Percentiles rank a stretch among this genome's conserved stretches.
Evolutionary conservation across 441 rosid species (phyloP).

Genomic region (Isatis lusitanica): DNA sequence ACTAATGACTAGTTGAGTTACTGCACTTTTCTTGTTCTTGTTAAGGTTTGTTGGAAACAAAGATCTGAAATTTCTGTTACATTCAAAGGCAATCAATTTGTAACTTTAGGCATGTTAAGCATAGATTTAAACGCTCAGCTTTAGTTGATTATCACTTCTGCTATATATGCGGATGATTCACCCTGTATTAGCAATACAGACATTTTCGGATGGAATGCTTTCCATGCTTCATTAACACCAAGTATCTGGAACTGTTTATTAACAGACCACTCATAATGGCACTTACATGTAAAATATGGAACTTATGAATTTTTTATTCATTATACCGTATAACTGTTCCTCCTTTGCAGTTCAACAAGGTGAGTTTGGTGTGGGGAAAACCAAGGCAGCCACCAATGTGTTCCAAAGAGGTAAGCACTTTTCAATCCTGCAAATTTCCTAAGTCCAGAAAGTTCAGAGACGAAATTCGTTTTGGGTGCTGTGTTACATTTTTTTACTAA

Average conservation of each 20-base stretch:
- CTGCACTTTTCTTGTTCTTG: background rate
- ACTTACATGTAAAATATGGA: background rate
- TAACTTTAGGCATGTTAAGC: background rate
- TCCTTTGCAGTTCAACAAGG: conserved; percentile 75
- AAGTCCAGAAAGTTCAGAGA: background rate
- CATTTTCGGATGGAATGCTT: background rate
- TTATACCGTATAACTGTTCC: conserved; percentile 15
- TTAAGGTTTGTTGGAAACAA: conserved; percentile 6
- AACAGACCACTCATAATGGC: background rate
- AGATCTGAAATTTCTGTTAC: conserved; percentile 3
- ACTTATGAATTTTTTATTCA: conserved; percentile 6
- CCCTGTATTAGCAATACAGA: conserved; percentile 3
- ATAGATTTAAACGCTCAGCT: background rate
- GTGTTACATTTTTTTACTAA: background rate
- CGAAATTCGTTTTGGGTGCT: background rate
- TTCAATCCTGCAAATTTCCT: background rate
- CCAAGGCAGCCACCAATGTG: conserved; percentile 85
- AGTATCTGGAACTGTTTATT: background rate
- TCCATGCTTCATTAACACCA: background rate
- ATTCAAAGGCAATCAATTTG: background rate
- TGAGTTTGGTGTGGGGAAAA: conserved; percentile 87
- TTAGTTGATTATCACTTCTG: conserved; percentile 1
- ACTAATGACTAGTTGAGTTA: conserved; percentile 3
- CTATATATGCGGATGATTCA: too few relatives aligned
- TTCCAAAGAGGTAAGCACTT: conserved; percentile 62